Percentiles rank a stretch among this genome's conserved stretches.
Evolutionary conservation across 2,329 filamentous ascomycete genomes (phyloP).

Genomic region (Phyllosticta citribraziliensis): DNA sequence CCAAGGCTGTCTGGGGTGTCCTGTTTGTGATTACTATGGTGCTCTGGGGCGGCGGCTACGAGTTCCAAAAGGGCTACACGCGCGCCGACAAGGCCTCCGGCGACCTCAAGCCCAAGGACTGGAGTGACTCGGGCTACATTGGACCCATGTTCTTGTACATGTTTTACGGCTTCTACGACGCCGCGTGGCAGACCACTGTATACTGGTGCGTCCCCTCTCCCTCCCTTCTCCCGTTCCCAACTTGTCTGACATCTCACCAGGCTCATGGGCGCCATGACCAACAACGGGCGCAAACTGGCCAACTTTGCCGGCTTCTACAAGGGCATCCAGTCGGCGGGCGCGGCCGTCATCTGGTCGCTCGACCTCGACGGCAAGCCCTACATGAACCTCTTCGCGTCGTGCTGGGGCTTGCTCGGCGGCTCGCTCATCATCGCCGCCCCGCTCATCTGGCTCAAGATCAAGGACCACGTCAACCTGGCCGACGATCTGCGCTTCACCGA

Average conservation of each 20-base stretch:
- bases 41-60: constrained; percentile 77
- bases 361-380: constrained; percentile 52
- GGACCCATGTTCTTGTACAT: constrained; percentile 84
- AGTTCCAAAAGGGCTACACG: constrained; percentile 57
- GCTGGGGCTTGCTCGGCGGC: constrained; percentile 68
- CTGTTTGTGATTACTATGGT: constrained; percentile 63
- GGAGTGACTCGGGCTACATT: constrained; percentile 56
- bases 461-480: constrained; percentile 70
- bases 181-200: constrained; percentile 78
- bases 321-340: constrained; percentile 78
- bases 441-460: constrained; percentile 67
- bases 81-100: constrained; percentile 24
- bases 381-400: constrained; percentile 61
- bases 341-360: constrained; percentile 64
- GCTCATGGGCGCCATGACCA: constrained; percentile 89
- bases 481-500: constrained; percentile 79
- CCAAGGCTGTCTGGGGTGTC: constrained; percentile 51
- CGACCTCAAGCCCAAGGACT: constrained; percentile 44
- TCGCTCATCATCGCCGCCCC: constrained; percentile 69
- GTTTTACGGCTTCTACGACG: constrained; percentile 84
- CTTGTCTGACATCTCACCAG: constrained; percentile 27
- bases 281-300: constrained; percentile 83
- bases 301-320: constrained; percentile 91
- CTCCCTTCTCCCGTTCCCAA: not conserved
- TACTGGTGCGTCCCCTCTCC: constrained; percentile 58